Evolutionary conservation across 495 filamentous ascomycete genomes (phyloP), one percentile per base, ranked within the genome.

Genomic region (Talaromyces stipitatus): DNA sequence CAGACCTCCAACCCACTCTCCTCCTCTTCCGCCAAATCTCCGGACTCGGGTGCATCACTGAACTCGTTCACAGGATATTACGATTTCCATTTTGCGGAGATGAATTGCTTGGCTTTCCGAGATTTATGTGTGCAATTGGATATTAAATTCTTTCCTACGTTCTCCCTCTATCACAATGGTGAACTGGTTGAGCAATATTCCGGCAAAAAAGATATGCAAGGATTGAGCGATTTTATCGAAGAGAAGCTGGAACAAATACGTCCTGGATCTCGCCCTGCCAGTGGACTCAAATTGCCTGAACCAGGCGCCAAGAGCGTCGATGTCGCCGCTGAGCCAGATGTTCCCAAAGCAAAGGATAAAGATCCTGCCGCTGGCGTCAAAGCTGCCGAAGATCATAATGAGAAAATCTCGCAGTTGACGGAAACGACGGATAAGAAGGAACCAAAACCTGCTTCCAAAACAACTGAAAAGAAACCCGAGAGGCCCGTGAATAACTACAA

Each of bases 121-220:
- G 86, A 91, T 63, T 70, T 87, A 2, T 98, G 94, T 69, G 62
- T 66, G 46, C 76, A 80, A 30, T 76, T 91, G 54, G 72, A 82
- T 1, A 78, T 97, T 51, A 57, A 65, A 12, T 77, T 77, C 30
- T 97, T 76, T 57, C 94, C 94, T 2, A 86, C 80, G 0, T 88
- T 95, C 30, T 75, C 77, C n/a, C 71, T 97, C 1, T 96, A 85
- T 74, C 90, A 96, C 64, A 79, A 95, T 69, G 91, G 91, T 52
- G 78, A 87, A 58, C 70, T 79, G 12, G 69, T 85, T 18, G 84
- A 88, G 58, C 74, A 71, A 28, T 77, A 80, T 30, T 75, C 72
- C 16, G 90, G 87, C 24, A 73, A 66, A 33, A 87, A 85, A 64
- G 65, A 72, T 54, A 84, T 95, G 62, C 66, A 70, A 41, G 68